These are phyloP conservation scores for Saccharomycopsis amapae DNA, from an alignment of 805 yeast genomes.

Conservation along the genomic window DNA sequence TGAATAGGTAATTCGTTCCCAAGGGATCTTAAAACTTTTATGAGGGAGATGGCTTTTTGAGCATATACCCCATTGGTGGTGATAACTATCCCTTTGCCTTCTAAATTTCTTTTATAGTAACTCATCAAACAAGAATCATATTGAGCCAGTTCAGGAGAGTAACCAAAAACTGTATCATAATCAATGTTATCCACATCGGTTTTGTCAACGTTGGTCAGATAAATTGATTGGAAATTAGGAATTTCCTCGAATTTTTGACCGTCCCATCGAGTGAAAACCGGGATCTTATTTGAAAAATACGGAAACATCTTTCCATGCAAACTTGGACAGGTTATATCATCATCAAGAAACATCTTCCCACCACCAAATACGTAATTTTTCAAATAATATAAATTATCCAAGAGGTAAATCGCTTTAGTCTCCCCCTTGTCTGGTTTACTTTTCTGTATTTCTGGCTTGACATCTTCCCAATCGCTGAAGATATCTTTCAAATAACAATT, in stretches of 20 bases:
- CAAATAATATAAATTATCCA: conserved; percentile 12
- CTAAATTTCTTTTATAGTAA: conserved; percentile 9
- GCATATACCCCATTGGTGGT: conserved; percentile 29
- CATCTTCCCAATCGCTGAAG: conserved; percentile 17
- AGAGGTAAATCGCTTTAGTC: conserved; percentile 2
- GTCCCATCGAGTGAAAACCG: conserved; percentile 37
- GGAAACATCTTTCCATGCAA: conserved; percentile 35
- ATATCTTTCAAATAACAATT: conserved; percentile 27
- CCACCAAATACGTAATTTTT: conserved; percentile 1
- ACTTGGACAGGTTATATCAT: conserved; percentile 1
- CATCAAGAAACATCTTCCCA: background rate
- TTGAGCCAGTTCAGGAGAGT: background rate
- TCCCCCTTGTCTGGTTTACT: background rate
- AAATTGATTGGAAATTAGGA: too few relatives aligned
- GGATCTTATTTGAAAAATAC: conserved; percentile 34
- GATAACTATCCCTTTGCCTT: conserved; percentile 35
- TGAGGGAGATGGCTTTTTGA: conserved; percentile 25
- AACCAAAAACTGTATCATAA: background rate
- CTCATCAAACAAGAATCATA: conserved; percentile 8
- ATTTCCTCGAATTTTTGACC: conserved; percentile 24
- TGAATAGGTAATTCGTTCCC: conserved; percentile 34
- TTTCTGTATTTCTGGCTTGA: background rate
- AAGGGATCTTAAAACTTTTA: conserved; percentile 36
- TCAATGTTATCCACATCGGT: too few relatives aligned
- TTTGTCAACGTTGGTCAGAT: too few relatives aligned